Percentiles rank a stretch among this genome's conserved stretches.
These are phyloP conservation scores for Candida berthetii DNA, from an alignment of 805 yeast species.

Conservation along the genomic window DNA sequence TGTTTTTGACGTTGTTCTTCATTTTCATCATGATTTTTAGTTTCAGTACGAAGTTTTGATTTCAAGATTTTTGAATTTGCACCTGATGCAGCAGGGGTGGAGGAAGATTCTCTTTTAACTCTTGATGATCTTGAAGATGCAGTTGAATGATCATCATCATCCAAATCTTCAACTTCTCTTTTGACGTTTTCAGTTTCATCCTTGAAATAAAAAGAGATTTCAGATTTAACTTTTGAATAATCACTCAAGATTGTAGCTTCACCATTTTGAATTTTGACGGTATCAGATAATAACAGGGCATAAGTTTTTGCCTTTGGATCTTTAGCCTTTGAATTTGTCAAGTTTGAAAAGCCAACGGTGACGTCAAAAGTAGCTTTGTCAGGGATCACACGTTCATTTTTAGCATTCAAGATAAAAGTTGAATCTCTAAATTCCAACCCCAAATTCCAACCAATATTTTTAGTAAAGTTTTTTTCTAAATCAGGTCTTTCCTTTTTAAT, in stretches of 20 bases:
- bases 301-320: slow-evolving; percentile 52
- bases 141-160: slow-evolving; percentile 19
- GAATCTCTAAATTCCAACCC: slow-evolving; percentile 90
- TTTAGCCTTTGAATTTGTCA: slow-evolving; percentile 39
- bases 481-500: slow-evolving; percentile 62
- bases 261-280: slow-evolving; percentile 56
- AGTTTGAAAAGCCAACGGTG: slow-evolving; percentile 68
- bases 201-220: slow-evolving; percentile 79
- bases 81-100: slow-evolving; percentile 19
- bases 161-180: slow-evolving; percentile 33
- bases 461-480: slow-evolving; percentile 56
- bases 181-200: slow-evolving; percentile 45
- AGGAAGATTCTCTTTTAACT: slow-evolving; percentile 21
- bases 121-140: slow-evolving; percentile 20
- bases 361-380: slow-evolving; percentile 74
- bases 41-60: slow-evolving; percentile 74
- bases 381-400: slow-evolving; percentile 59
- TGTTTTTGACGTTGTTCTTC: slow-evolving; percentile 78
- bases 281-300: slow-evolving; percentile 73
- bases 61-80: slow-evolving; percentile 61
- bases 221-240: slow-evolving; percentile 64
- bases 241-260: slow-evolving; percentile 67
- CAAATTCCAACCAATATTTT: slow-evolving; percentile 80
- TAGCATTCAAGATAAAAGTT: slow-evolving; percentile 62
- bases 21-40: slow-evolving; percentile 64